Conservation (phyloP, 441 rosid genomes). For the Eruca vesicaria region DNA sequence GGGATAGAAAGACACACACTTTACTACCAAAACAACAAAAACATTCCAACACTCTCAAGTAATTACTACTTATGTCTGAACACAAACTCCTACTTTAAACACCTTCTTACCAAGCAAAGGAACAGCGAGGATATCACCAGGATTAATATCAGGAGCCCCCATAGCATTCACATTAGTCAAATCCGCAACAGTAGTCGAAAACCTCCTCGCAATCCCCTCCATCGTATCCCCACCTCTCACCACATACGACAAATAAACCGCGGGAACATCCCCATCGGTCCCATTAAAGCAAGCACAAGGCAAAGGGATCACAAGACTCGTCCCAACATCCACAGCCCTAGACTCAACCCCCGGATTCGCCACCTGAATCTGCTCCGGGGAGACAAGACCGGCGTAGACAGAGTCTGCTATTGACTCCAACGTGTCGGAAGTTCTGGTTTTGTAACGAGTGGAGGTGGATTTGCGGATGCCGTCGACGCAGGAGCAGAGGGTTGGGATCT, state of each 20-base stretch:
- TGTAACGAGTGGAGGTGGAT: slow-evolving; percentile 73
- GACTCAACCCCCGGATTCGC: slow-evolving; percentile 74
- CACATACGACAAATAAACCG: slow-evolving; percentile 79
- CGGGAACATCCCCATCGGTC: slow-evolving; percentile 77
- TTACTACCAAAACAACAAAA: too few relatives aligned
- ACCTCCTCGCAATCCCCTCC: slow-evolving; percentile 67
- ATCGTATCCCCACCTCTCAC: slow-evolving; percentile 69
- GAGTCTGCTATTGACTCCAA: slow-evolving; percentile 58
- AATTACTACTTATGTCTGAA: too few relatives aligned
- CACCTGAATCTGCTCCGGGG: slow-evolving; percentile 86
- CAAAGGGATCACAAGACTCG: slow-evolving; percentile 68
- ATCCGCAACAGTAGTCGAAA: slow-evolving; percentile 77
- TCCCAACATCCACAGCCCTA: slow-evolving; percentile 61
- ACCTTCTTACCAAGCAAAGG: slow-evolving; percentile 64
- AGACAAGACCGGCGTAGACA: slow-evolving; percentile 78
- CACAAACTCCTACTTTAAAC: not conserved
- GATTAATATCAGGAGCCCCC: slow-evolving; percentile 69
- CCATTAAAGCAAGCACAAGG: slow-evolving; percentile 95
- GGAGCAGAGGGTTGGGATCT: slow-evolving; percentile 77
- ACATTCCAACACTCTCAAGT: too few relatives aligned
- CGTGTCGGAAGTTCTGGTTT: slow-evolving; percentile 82
- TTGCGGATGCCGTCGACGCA: slow-evolving; percentile 89
- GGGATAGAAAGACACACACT: too few relatives aligned
- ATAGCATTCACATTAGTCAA: slow-evolving; percentile 92
- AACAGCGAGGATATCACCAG: slow-evolving; percentile 80